A percentile compares a stretch with the other conserved stretches of the same genome.
Evolutionary conservation across 176 grass and related monocot genomes (phyloP).

Genomic region (Bothriochloa decipiens): DNA sequence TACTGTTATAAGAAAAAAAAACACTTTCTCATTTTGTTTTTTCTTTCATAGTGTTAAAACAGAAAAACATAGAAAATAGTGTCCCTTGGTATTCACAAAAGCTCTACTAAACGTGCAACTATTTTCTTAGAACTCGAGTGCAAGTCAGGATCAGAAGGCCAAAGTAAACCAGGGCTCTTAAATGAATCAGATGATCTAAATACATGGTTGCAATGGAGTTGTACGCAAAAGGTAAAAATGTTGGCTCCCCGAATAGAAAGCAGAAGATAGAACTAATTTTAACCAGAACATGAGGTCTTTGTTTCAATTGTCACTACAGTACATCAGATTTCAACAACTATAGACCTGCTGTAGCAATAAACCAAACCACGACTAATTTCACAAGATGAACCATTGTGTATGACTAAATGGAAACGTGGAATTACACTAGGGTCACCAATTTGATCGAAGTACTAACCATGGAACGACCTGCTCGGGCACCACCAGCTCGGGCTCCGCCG

Average conservation of each 20-base stretch:
- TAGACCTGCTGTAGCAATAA: constrained; percentile 2
- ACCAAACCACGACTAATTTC: neutral
- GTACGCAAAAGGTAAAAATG: neutral
- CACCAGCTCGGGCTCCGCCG: constrained; percentile 44
- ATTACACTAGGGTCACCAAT: neutral
- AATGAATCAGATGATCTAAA: neutral
- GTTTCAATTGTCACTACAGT: constrained; percentile 15
- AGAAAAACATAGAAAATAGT: constrained; percentile 11
- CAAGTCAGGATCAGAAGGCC: neutral
- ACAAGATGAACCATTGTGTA: neutral
- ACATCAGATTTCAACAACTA: constrained; percentile 1
- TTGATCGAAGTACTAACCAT: constrained; percentile 40
- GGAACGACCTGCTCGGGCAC: constrained; percentile 66
- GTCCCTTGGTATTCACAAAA: neutral
- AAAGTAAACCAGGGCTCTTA: neutral
- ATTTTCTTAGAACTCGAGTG: neutral
- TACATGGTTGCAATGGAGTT: neutral
- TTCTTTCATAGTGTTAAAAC: neutral
- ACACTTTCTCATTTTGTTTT: neutral
- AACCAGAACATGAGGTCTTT: neutral
- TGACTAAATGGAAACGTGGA: neutral
- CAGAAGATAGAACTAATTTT: neutral
- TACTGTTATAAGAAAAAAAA: neutral
- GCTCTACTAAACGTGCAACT: neutral
- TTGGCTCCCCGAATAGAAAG: neutral